Conservation (phyloP, 129 eudicot genomes). For the sunflower (Helianthus annuus) region HanXRQr2.0-SUNRISE NC_035433.2:63077721-63078220, state of each 20-base stretch:
- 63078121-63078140: conserved; percentile 88
- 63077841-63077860: conserved; percentile 67
- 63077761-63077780: conserved; percentile 75
- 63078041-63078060: conserved; percentile 79
- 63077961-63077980: not conserved
- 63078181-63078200: not conserved
- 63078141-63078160: conserved; percentile 89
- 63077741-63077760: conserved; percentile 67
- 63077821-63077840: conserved; percentile 97
- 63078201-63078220: not conserved
- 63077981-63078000: conserved; percentile 8
- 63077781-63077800: conserved; percentile 64
- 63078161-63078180: conserved; percentile 56
- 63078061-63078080: conserved; percentile 62
- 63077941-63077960: conserved; percentile 17
- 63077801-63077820: conserved; percentile 78
- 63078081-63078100: conserved; percentile 86
- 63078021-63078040: conserved; percentile 50
- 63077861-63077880: conserved; percentile 57
- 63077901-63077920: conserved; percentile 71
- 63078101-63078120: conserved; percentile 68
- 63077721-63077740: conserved; percentile 64
- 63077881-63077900: conserved; percentile 89
- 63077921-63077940: conserved; percentile 75
- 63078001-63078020: conserved; percentile 4